Evolutionary conservation across 2,329 filamentous ascomycete genomes (phyloP).

Genomic region (Escovopsis weberi): DNA sequence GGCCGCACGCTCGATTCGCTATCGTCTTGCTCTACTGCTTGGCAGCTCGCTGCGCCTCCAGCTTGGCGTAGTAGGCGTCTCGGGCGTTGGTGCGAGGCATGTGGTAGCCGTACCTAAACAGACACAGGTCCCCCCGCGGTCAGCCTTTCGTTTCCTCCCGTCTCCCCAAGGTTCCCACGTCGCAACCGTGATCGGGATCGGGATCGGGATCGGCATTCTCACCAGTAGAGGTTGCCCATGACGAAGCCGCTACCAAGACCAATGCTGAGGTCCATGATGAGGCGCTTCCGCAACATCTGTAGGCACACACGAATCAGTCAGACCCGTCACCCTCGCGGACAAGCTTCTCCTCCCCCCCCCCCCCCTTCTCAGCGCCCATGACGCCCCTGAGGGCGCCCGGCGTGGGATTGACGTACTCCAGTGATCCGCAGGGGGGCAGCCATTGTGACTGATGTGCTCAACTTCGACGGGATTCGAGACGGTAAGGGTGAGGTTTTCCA

Average conservation of each 20-base stretch:
- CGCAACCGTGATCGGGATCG: neutral
- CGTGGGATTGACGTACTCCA: conserved; percentile 33
- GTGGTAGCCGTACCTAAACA: conserved; percentile 45
- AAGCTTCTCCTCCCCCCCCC: neutral
- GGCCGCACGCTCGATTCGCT: too few relatives aligned
- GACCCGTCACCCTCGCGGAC: neutral
- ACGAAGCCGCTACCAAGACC: conserved; percentile 40
- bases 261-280: conserved; percentile 41
- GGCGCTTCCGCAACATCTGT: conserved; percentile 46
- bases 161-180: neutral
- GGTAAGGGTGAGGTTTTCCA: conserved; percentile 8
- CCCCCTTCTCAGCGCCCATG: too few relatives aligned
- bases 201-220: conserved; percentile 15
- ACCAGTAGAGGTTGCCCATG: conserved; percentile 45
- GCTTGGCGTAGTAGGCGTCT: conserved; percentile 43
- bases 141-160: neutral
- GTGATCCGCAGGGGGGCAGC: conserved; percentile 39
- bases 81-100: conserved; percentile 43
- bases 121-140: neutral
- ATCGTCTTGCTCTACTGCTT: conserved; percentile 13
- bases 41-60: conserved; percentile 40
- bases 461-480: conserved; percentile 11
- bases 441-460: conserved; percentile 26
- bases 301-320: neutral
- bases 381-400: too few relatives aligned